Evolutionary conservation across 495 filamentous ascomycete species (phyloP).

Genomic region (Penicillium roqueforti): DNA sequence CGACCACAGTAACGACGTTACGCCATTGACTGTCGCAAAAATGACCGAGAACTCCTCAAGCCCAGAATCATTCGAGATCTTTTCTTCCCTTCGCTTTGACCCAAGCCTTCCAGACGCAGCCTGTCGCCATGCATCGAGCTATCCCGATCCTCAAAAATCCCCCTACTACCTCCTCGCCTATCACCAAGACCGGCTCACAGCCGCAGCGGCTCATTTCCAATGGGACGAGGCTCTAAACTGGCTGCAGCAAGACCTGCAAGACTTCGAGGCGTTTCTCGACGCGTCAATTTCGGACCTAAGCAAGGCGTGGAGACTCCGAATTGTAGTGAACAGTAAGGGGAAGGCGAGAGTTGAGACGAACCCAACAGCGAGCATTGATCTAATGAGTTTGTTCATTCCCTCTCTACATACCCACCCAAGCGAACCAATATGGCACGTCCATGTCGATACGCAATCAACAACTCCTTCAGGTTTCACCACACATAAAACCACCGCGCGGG

Average conservation of each 20-base stretch:
- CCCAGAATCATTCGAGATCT: conserved; percentile 50
- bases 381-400: conserved; percentile 53
- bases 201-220: conserved; percentile 64
- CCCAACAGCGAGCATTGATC: conserved; percentile 44
- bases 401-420: conserved; percentile 11
- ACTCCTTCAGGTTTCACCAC: conserved; percentile 60
- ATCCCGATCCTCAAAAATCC: conserved; percentile 40
- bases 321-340: conserved; percentile 50
- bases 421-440: conserved; percentile 40
- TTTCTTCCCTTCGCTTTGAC: conserved; percentile 75
- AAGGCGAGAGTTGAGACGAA: conserved; percentile 45
- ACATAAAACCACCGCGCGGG: conserved; percentile 69
- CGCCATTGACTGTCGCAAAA: not conserved
- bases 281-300: conserved; percentile 32
- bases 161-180: conserved; percentile 80
- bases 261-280: conserved; percentile 31
- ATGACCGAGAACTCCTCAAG: conserved; percentile 8
- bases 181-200: conserved; percentile 78
- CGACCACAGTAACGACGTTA: conserved; percentile 1
- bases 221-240: conserved; percentile 44
- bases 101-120: conserved; percentile 49
- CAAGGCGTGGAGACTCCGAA: conserved; percentile 49
- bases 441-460: conserved; percentile 52
- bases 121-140: conserved; percentile 37
- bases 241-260: conserved; percentile 26